Conservation (phyloP, 1,284 basidiomycete genomes). For the Ceratobasidium sp. region DNA sequence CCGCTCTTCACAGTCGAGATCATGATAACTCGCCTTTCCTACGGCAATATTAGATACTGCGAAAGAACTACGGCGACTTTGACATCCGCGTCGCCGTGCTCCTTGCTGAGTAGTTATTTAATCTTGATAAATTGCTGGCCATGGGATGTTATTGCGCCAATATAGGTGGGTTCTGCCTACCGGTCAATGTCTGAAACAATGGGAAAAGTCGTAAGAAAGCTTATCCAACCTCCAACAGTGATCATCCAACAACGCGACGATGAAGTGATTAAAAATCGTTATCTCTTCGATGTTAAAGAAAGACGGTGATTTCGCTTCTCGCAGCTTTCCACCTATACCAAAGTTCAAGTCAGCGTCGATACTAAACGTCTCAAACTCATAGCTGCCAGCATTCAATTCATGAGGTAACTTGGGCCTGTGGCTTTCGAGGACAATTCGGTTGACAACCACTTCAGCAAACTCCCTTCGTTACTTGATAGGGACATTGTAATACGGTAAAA, state of each 20-base stretch:
- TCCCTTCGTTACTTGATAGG: too few species aligned
- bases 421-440: too few species aligned
- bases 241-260: slow-evolving; percentile 52
- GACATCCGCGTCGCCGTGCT: slow-evolving; percentile 64
- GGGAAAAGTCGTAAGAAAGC: slow-evolving; percentile 42
- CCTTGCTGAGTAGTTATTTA: slow-evolving; percentile 54
- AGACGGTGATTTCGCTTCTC: slow-evolving; percentile 69
- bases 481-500: too few species aligned
- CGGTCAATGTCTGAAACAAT: too few species aligned
- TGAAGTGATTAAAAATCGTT: slow-evolving; percentile 64
- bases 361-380: too few species aligned
- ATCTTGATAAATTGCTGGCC: slow-evolving; percentile 64
- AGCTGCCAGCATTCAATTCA: too few species aligned
- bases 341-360: too few species aligned
- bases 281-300: slow-evolving; percentile 73
- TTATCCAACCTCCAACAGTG: slow-evolving; percentile 53
- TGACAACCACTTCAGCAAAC: too few species aligned
- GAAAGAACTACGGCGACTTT: slow-evolving; percentile 69
- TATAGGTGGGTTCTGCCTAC: slow-evolving; percentile 57
- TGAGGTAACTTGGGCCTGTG: too few species aligned
- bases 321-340: slow-evolving; percentile 60
- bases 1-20: slow-evolving; percentile 73
- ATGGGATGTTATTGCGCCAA: slow-evolving; percentile 67
- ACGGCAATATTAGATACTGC: neutral
- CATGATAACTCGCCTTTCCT: slow-evolving; percentile 67